Base-by-base conservation (phyloP, 164 flowering plant species). In the Saururus chinensis region DNA sequence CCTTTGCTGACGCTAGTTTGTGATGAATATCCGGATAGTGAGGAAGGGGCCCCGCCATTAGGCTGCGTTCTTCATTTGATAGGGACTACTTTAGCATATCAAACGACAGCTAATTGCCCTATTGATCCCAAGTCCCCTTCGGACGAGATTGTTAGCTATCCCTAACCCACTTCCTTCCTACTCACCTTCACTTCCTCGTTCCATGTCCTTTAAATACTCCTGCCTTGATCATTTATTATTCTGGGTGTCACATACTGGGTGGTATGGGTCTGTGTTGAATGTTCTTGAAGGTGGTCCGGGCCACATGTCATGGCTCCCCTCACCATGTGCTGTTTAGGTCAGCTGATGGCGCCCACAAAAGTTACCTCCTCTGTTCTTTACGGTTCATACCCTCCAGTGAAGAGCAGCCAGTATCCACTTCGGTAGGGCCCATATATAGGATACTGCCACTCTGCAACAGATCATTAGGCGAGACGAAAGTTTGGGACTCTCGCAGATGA, bases 41-140 rank as follows among this genome's bases (percentile, higher is more conserved):
- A 60, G n/a, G 51, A 21, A 7, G 21, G 62, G 56, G 56, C 19
- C 64, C 56, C 64, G 22, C 62, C 62, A 60, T 42, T 60, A 60
- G n/a, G 62, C 30, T 20, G 53, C 7, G 53, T 21, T 13, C 20
- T 48, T 24, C 25, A 45, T 60, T 45, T 23, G 63, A 48, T 48
- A 22, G 24, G 40, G 40, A 48, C 63, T 24, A 40, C 51, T 48
- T 49, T 60, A 53, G 40, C 63, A 60, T 60, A 48, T 48, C 25
- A 60, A 22, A 48, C 54, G 54, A 60, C 54, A 48, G 54, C 49
- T n/a, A 37, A 45, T 45, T 30, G 37, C 37, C 37, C 37, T 30
- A 2, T 30, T 30, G 37, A 30, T 30, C 37, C 37, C 37, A 2
- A 30, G 37, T 30, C 37, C 37, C 6, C 37, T 30, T 30, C 37